These are phyloP conservation scores for Pelargonium exstipulatum DNA, from an alignment of 441 rosid genomes.

Conservation along the genomic window DNA sequence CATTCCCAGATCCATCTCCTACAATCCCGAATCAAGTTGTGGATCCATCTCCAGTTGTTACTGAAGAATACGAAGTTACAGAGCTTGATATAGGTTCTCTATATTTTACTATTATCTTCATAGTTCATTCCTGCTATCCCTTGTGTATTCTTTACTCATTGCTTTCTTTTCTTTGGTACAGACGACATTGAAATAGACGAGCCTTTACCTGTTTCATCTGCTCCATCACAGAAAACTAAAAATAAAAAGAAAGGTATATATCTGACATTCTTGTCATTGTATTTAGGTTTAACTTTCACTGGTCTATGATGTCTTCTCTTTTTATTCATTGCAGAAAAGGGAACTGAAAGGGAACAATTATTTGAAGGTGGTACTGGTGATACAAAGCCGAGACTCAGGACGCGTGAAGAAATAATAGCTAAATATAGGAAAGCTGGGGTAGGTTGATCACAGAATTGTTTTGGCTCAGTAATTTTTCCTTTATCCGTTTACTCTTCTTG, in stretches of 20 bases:
- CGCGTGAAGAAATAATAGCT: slow-evolving; percentile 51
- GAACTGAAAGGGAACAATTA: slow-evolving; percentile 44
- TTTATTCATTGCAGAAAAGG: slow-evolving; percentile 34
- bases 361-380: slow-evolving; percentile 39
- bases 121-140: not conserved
- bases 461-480: slow-evolving; percentile 9
- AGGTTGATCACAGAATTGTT: slow-evolving; percentile 12
- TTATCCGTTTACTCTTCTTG: not conserved
- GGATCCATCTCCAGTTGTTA: slow-evolving; percentile 24
- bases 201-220: slow-evolving; percentile 22
- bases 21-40: slow-evolving; percentile 27
- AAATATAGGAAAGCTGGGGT: slow-evolving; percentile 54
- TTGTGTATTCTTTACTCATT: slow-evolving; percentile 11
- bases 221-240: slow-evolving; percentile 33
- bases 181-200: slow-evolving; percentile 63
- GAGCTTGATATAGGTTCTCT: slow-evolving; percentile 57
- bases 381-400: slow-evolving; percentile 45
- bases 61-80: slow-evolving; percentile 29
- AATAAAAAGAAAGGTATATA: slow-evolving; percentile 32
- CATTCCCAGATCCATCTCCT: slow-evolving; percentile 26
- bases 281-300: not conserved
- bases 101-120: slow-evolving; percentile 3
- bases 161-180: slow-evolving; percentile 22
- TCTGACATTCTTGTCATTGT: slow-evolving; percentile 8
- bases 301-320: slow-evolving; percentile 7